Conservation (phyloP, 495 filamentous ascomycete genomes). For the Trichoderma virens region DNA sequence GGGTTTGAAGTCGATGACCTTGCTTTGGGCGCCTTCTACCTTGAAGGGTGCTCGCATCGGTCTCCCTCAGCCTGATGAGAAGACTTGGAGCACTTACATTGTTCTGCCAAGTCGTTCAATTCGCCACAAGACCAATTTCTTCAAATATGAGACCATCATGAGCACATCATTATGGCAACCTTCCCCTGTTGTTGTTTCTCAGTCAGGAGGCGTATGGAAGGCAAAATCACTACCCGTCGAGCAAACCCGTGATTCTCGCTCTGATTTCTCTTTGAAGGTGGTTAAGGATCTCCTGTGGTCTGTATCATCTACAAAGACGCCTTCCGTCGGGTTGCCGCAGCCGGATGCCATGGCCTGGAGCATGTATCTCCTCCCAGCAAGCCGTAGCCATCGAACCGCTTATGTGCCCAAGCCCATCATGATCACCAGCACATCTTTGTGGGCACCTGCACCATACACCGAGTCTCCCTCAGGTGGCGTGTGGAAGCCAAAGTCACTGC, state of each 20-base stretch:
- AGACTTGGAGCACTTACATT: constrained; percentile 20
- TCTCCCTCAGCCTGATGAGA: constrained; percentile 21
- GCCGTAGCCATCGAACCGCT: neutral
- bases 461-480: neutral
- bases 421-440: neutral
- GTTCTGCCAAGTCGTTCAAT: constrained; percentile 10
- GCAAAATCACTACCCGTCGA: neutral
- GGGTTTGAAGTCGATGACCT: neutral
- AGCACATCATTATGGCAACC: neutral
- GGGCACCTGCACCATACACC: neutral
- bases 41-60: constrained; percentile 12
- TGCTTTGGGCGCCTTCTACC: constrained; percentile 17
- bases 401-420: neutral
- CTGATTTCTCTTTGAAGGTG: neutral
- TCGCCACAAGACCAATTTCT: neutral
- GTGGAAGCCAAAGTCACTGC: neutral
- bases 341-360: neutral
- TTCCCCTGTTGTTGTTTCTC: neutral
- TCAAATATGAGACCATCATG: neutral
- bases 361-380: neutral
- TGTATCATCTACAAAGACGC: neutral
- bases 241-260: neutral
- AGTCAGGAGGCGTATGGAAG: neutral
- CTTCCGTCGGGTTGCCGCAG: neutral
- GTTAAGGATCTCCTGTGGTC: neutral